phyloP scores from a whole-genome alignment of 2,329 filamentous ascomycete genomes.

The Neurospora crassa region DNA sequence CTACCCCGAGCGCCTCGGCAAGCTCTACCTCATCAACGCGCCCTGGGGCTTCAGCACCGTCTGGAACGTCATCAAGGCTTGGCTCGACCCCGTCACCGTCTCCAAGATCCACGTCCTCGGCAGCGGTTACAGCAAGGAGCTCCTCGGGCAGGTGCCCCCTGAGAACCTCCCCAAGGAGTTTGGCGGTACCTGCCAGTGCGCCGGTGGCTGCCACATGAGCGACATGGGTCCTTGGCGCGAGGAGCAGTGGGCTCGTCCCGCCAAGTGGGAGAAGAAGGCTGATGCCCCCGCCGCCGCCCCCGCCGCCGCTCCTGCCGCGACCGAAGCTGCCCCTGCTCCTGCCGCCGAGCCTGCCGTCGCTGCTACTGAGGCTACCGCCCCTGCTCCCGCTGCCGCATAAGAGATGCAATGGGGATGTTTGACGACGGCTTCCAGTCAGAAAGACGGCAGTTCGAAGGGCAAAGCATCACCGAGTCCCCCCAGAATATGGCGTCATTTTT shows the following conservation, averaged over 20 bases:
- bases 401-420: not conserved
- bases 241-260: constrained; percentile 52
- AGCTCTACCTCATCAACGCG: constrained; percentile 95
- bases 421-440: not conserved
- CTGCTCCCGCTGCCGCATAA: constrained; percentile 25
- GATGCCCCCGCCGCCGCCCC: constrained; percentile 23
- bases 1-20: constrained; percentile 94
- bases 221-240: constrained; percentile 89
- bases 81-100: constrained; percentile 94
- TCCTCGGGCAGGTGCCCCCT: constrained; percentile 72
- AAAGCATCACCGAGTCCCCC: not conserved
- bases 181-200: constrained; percentile 74
- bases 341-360: constrained; percentile 25
- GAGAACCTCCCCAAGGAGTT: constrained; percentile 87
- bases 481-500: not conserved
- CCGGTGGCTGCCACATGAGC: constrained; percentile 74
- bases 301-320: constrained; percentile 22
- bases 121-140: constrained; percentile 68
- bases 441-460: not conserved
- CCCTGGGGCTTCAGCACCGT: constrained; percentile 88
- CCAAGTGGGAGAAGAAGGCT: constrained; percentile 58
- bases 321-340: constrained; percentile 20
- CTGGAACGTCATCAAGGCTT: constrained; percentile 81
- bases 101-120: constrained; percentile 92
- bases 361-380: constrained; percentile 27